Conservation (phyloP, 208 protist genomes). For the Leishmania tropica region DNA sequence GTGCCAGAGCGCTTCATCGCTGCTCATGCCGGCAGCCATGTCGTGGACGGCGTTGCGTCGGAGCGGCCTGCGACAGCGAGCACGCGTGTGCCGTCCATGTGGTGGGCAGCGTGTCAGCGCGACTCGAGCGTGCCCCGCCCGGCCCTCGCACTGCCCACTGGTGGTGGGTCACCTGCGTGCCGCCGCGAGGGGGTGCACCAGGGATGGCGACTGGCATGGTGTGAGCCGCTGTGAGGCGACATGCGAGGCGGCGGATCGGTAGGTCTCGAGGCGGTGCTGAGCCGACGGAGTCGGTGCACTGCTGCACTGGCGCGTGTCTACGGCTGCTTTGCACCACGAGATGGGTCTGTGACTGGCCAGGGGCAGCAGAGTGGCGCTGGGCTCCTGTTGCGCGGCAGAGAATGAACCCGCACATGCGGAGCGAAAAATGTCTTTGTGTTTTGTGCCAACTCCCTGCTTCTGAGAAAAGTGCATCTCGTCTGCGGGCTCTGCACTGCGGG, state of each 20-base stretch:
- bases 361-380: neutral
- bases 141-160: neutral
- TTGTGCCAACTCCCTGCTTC: neutral
- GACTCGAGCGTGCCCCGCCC: neutral
- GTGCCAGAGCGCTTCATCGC: neutral
- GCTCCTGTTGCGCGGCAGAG: neutral
- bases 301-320: neutral
- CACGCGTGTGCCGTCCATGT: neutral
- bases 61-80: neutral
- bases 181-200: neutral
- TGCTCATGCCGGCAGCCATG: neutral
- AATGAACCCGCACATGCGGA: neutral
- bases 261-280: neutral
- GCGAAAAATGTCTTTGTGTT: neutral
- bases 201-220: neutral
- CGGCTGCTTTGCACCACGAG: neutral
- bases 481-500: neutral
- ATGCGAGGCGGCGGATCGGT: neutral
- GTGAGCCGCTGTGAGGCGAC: neutral
- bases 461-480: neutral
- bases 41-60: neutral
- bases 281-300: neutral
- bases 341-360: neutral
- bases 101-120: neutral
- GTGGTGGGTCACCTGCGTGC: too few species aligned